phyloP scores from a whole-genome alignment of 306 rosid genomes.

The Sindora glabra region DNA sequence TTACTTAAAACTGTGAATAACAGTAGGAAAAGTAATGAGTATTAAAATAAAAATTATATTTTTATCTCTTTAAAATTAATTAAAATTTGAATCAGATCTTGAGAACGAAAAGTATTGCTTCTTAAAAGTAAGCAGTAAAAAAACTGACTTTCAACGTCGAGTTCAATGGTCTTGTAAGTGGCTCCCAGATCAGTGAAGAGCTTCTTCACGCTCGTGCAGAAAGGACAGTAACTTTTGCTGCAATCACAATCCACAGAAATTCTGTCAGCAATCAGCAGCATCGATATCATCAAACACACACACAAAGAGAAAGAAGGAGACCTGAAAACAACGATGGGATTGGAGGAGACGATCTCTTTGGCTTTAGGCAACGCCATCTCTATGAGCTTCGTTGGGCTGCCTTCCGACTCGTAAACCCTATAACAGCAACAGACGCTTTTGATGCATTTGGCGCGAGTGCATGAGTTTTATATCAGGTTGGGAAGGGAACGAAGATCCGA shows the following conservation, averaged over 20 bases:
- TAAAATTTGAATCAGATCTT: too few relatives aligned
- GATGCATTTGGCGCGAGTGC: too few relatives aligned
- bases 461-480: too few relatives aligned
- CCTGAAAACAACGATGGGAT: slow-evolving; percentile 80
- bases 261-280: background rate
- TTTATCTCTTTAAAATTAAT: too few relatives aligned
- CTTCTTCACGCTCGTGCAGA: slow-evolving; percentile 50
- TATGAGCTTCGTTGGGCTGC: too few relatives aligned
- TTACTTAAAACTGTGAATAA: too few relatives aligned
- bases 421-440: too few relatives aligned
- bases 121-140: background rate
- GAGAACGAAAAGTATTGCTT: background rate
- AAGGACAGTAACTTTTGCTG: slow-evolving; percentile 71
- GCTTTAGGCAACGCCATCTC: slow-evolving; percentile 75
- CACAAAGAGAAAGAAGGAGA: background rate
- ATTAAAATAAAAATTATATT: too few relatives aligned
- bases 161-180: slow-evolving; percentile 44
- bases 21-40: too few relatives aligned
- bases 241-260: background rate
- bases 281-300: background rate
- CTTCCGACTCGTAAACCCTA: too few relatives aligned
- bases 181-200: slow-evolving; percentile 40
- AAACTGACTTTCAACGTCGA: slow-evolving; percentile 50
- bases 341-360: slow-evolving; percentile 66
- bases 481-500: too few relatives aligned